phyloP scores from a whole-genome alignment of 352 stramenopile genomes.

The Globisporangium perplexum region DNA sequence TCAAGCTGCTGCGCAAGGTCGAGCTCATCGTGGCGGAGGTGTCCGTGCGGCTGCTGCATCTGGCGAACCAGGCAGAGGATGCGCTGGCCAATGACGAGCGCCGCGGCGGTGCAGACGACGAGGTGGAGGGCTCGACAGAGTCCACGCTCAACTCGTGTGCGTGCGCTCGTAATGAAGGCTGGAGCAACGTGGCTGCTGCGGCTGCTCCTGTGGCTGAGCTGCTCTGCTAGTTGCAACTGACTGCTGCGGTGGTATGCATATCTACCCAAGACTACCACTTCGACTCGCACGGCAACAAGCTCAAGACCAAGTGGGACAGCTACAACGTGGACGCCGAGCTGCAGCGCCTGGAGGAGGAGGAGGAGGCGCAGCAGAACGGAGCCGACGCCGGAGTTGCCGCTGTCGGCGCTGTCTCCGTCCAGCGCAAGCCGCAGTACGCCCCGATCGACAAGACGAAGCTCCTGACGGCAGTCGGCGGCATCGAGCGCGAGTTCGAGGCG shows the following conservation, averaged over 20 bases:
- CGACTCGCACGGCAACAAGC: conserved; percentile 79
- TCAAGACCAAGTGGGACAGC: conserved; percentile 83
- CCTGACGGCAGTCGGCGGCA: conserved; percentile 28
- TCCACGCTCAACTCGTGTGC: conserved; percentile 59
- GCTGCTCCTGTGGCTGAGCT: too few species aligned
- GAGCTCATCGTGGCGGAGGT: conserved; percentile 69
- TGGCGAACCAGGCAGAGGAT: conserved; percentile 66
- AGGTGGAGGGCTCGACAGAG: conserved; percentile 15
- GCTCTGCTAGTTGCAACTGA: too few species aligned
- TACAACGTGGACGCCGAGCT: conserved; percentile 81
- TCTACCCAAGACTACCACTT: conserved; percentile 83
- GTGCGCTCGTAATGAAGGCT: too few species aligned
- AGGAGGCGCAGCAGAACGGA: conserved; percentile 15
- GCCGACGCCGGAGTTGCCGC: background rate
- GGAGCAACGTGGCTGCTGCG: too few species aligned
- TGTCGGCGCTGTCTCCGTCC: background rate
- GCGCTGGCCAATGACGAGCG: conserved; percentile 38
- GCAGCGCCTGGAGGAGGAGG: conserved; percentile 52
- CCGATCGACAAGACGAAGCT: conserved; percentile 39
- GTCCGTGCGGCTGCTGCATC: conserved; percentile 48
- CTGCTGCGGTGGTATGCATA: background rate
- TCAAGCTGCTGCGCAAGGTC: conserved; percentile 69
- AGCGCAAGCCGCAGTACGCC: conserved; percentile 3
- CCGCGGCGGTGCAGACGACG: conserved; percentile 18
- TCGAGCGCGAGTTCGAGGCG: conserved; percentile 77